Evolutionary conservation across 2,329 filamentous ascomycete species (phyloP).

Genomic region (Pseudogymnoascus sp.): DNA sequence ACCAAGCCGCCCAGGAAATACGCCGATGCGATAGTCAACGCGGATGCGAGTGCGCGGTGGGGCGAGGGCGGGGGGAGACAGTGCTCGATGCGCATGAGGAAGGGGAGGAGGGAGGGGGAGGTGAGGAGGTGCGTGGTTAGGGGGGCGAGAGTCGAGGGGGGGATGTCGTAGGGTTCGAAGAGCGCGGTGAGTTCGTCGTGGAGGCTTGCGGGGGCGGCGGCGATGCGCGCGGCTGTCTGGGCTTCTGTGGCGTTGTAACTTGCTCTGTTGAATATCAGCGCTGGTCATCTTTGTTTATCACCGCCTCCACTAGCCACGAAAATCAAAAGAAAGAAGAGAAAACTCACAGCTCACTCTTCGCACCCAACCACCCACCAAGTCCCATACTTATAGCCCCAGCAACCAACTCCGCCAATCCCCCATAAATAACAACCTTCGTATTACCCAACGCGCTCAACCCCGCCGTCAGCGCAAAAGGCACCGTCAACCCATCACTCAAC

Average conservation of each 20-base stretch:
- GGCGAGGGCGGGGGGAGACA: slow-evolving; percentile 24
- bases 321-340: not conserved
- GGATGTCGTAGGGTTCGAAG: slow-evolving; percentile 29
- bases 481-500: slow-evolving; percentile 53
- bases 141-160: slow-evolving; percentile 24
- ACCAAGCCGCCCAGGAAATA: slow-evolving; percentile 51
- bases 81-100: slow-evolving; percentile 33
- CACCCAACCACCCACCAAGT: slow-evolving; percentile 50
- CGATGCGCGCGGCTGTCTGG: slow-evolving; percentile 23
- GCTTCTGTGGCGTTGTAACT: slow-evolving; percentile 24
- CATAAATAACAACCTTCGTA: slow-evolving; percentile 47
- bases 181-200: slow-evolving; percentile 27
- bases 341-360: slow-evolving; percentile 36
- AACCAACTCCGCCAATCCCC: slow-evolving; percentile 52
- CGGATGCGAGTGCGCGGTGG: slow-evolving; percentile 33
- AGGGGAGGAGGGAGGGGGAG: slow-evolving; percentile 29
- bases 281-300: not conserved
- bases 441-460: slow-evolving; percentile 42
- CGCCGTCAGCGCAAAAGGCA: slow-evolving; percentile 55
- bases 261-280: slow-evolving; percentile 18
- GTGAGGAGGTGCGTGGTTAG: slow-evolving; percentile 29
- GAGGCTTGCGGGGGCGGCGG: slow-evolving; percentile 21
- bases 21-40: slow-evolving; percentile 44
- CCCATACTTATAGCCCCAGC: slow-evolving; percentile 57
- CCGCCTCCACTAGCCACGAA: not conserved